Base-by-base conservation (phyloP, 495 filamentous ascomycete genomes). In the Penicillium maclennaniae region DNA sequence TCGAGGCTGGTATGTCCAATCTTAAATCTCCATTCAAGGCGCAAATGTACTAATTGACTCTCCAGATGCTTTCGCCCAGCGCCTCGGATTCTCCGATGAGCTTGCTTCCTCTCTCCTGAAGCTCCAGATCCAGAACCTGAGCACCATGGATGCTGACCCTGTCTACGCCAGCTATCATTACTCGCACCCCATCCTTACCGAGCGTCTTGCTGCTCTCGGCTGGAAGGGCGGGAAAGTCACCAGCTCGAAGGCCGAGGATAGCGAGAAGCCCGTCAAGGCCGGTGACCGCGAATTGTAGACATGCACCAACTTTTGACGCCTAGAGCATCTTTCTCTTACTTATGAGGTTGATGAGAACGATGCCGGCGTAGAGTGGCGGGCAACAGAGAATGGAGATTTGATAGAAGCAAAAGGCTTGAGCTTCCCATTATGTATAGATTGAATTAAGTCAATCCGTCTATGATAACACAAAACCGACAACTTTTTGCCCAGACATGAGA, bases 101-200 rank as follows among this genome's bases (percentile, higher is more conserved):
- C 84, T 98, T 25, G 89, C 91, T 9, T 73, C 82, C 51, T 91
- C 89, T 15, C 79, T 98, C 54, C 88, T 97, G 72, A 98, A 97
- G 76, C 87, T 98, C 37, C 93, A 98, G 70, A 89, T 97, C 68
- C 90, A 97, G 74, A 98, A 98, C 64, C 79, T 98, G 51, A 92
- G 89, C 74, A 95, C 88, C 51, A 97, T 97, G 92, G 95, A 98
- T 68, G 93, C 93, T 38, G 95, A 98, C 69, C 95, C 87, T 87
- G 80, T 96, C 75, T 98, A 96, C 69, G 91, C 95, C 23, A 92
- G 86, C 75, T 98, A 97, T 75, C 89, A 97, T 74, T 96, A 92
- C 80, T 96, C 91, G 7, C 93, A 98, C 72, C 93, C 93, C 1
- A 97, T 97, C 58, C 80, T 98, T 49, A 86, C 91, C 7, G 95